Conservation (phyloP, 306 rosid genomes). For the Fagus sylvatica region DNA sequence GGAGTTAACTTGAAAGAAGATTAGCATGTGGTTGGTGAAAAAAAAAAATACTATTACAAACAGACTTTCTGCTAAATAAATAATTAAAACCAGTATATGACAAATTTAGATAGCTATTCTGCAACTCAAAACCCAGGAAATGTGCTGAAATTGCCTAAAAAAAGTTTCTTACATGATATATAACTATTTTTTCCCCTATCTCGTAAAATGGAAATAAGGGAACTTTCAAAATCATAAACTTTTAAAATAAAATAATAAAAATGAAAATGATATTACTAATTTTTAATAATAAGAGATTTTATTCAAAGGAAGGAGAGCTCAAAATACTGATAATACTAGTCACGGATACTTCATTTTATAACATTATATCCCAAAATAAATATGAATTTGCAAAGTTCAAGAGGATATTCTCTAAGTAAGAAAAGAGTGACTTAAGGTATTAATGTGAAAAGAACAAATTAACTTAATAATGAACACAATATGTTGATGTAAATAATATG, state of each 20-base stretch:
- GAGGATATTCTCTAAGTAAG: background rate
- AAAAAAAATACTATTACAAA: too few species aligned
- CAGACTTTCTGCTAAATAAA: too few species aligned
- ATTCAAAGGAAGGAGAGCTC: too few species aligned
- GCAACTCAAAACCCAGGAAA: too few species aligned
- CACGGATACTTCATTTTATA: background rate
- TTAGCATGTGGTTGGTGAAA: background rate
- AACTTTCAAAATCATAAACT: background rate
- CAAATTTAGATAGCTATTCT: too few species aligned
- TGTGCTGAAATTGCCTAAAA: too few species aligned
- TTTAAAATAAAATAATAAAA: background rate
- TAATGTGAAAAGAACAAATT: background rate
- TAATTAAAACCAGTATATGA: too few species aligned
- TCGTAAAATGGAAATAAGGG: background rate
- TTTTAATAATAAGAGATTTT: too few species aligned
- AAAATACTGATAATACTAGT: background rate
- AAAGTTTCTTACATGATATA: background rate
- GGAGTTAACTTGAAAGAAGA: conserved; percentile 6
- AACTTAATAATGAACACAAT: background rate
- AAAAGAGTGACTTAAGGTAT: background rate
- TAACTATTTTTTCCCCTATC: background rate
- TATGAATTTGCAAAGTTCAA: background rate
- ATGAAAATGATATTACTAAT: too few species aligned
- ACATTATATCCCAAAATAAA: background rate
- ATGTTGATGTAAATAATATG: background rate